Percentiles rank a stretch among this genome's conserved stretches.
These are phyloP conservation scores for Beauveria varroae DNA, from an alignment of 2,329 filamentous ascomycete genomes.

Conservation along the genomic window DNA sequence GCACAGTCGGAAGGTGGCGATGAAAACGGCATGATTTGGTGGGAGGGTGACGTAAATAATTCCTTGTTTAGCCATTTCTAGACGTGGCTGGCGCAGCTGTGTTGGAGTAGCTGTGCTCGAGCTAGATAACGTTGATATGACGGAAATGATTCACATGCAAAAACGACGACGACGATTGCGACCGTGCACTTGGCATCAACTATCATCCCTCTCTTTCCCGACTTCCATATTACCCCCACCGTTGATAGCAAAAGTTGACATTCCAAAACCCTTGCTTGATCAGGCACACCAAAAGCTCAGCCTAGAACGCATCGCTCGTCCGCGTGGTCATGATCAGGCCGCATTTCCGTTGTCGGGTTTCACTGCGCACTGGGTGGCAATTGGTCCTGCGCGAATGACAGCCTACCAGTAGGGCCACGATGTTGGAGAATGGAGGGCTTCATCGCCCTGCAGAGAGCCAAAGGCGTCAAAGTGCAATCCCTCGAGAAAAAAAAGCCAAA, in stretches of 20 bases:
- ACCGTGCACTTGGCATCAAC: too few species aligned
- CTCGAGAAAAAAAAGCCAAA: conserved; percentile 3
- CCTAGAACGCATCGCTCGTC: not conserved
- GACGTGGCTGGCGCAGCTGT: not conserved
- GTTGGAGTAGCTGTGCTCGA: not conserved
- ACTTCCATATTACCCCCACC: not conserved
- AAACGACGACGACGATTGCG: too few species aligned
- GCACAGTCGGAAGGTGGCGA: conserved; percentile 19
- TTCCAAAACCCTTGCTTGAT: not conserved
- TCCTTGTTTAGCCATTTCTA: conserved; percentile 32
- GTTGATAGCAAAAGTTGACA: not conserved
- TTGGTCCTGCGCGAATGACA: not conserved
- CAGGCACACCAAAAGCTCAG: not conserved
- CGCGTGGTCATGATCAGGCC: not conserved
- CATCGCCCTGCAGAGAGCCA: not conserved
- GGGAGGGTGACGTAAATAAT: conserved; percentile 32
- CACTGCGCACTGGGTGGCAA: not conserved
- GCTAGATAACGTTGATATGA: not conserved
- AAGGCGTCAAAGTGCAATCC: not conserved
- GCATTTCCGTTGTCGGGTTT: not conserved
- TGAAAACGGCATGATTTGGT: conserved; percentile 27
- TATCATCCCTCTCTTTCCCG: too few species aligned
- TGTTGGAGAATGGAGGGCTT: not conserved
- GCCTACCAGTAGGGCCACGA: not conserved
- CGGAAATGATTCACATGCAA: not conserved